Conservation (phyloP, 164 flowering plant genomes). For the Saururus chinensis region DNA sequence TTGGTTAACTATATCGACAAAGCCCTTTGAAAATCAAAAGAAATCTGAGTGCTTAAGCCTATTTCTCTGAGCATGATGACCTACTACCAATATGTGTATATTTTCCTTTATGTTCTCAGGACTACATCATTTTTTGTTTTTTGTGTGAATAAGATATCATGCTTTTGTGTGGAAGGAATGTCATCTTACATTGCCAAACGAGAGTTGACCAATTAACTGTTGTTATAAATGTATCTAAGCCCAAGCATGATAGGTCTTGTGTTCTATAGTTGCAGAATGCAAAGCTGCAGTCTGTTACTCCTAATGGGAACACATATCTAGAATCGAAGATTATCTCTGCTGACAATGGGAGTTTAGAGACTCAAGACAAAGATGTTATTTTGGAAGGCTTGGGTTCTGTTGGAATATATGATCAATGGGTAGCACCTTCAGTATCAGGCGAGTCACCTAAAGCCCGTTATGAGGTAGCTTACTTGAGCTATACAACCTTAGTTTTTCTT, state of each 20-base stretch:
- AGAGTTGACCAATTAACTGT: too few relatives aligned
- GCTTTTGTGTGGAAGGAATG: too few relatives aligned
- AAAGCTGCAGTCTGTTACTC: constrained; percentile 29
- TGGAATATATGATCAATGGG: constrained; percentile 88
- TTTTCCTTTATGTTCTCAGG: too few relatives aligned
- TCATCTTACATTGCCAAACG: too few relatives aligned
- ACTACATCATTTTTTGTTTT: too few relatives aligned
- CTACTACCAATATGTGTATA: too few relatives aligned
- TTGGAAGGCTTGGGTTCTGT: constrained; percentile 62
- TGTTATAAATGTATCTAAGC: not conserved
- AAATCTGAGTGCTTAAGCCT: too few relatives aligned
- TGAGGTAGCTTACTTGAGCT: constrained; percentile 47
- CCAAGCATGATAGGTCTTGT: not conserved
- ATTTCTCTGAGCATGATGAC: too few relatives aligned
- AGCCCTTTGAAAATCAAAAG: too few relatives aligned
- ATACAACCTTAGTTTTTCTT: not conserved
- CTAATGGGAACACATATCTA: constrained; percentile 54
- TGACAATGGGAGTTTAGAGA: constrained; percentile 65
- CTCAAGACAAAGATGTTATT: constrained; percentile 85
- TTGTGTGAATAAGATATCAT: too few relatives aligned
- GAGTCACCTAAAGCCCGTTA: constrained; percentile 84
- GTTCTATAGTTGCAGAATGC: constrained; percentile 32
- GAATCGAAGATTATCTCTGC: constrained; percentile 58
- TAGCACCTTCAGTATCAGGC: constrained; percentile 71
- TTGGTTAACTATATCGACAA: too few relatives aligned